phyloP scores from a whole-genome alignment of 2,329 filamentous ascomycete species.

The Microdochium paspali region DNA sequence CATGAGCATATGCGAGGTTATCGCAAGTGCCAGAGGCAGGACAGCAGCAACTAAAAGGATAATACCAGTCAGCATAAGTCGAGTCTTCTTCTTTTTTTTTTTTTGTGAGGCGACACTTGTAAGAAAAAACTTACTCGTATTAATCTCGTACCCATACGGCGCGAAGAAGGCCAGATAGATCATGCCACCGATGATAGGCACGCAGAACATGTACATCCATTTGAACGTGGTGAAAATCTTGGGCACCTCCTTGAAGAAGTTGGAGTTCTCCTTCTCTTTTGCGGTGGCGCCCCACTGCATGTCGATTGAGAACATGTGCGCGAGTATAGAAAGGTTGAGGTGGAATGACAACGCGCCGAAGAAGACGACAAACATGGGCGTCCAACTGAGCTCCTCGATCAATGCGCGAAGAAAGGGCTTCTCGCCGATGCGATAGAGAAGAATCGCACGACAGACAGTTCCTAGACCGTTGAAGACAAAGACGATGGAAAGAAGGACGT shows the following conservation, averaged over 20 bases:
- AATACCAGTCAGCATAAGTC: too few relatives aligned
- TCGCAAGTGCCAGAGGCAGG: not conserved
- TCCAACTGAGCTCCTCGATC: conserved; percentile 52
- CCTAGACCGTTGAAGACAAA: conserved; percentile 56
- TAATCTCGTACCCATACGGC: not conserved
- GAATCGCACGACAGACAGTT: conserved; percentile 49
- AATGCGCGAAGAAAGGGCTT: conserved; percentile 34
- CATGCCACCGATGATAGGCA: not conserved
- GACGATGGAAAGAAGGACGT: conserved; percentile 48
- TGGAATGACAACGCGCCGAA: conserved; percentile 33
- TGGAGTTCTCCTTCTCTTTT: conserved; percentile 46
- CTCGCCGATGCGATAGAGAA: conserved; percentile 53
- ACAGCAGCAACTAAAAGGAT: not conserved
- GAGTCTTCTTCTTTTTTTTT: too few relatives aligned
- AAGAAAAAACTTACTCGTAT: not conserved
- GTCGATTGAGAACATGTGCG: conserved; percentile 31
- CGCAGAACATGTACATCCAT: conserved; percentile 37
- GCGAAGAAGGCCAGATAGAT: not conserved
- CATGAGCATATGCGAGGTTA: not conserved
- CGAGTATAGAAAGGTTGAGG: conserved; percentile 28
- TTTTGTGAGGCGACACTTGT: too few relatives aligned
- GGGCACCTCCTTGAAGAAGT: conserved; percentile 46
- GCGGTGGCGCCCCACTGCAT: conserved; percentile 45
- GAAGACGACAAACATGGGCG: conserved; percentile 40
- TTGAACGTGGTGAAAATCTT: conserved; percentile 47